phyloP scores from a whole-genome alignment of 1,284 basidiomycete species.

The Neotropicomus parvogracilis region DNA sequence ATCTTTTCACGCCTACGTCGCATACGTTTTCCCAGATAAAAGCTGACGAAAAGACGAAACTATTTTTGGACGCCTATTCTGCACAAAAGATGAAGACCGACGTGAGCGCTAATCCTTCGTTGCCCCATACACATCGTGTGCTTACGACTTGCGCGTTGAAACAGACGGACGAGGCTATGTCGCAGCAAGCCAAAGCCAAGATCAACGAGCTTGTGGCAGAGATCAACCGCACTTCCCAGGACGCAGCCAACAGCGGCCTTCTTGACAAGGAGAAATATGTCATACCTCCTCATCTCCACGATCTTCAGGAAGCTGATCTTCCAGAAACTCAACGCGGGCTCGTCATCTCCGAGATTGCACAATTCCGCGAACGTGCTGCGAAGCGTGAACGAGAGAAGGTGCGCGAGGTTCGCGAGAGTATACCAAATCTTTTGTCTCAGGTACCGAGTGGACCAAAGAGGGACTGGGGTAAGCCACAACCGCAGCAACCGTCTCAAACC shows the following conservation, averaged over 20 bases:
- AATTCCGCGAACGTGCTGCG: constrained; percentile 85
- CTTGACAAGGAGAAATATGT: constrained; percentile 78
- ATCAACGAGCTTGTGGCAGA: constrained; percentile 57
- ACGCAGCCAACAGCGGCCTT: constrained; percentile 60
- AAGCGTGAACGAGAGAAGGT: constrained; percentile 84
- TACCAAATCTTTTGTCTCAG: constrained; percentile 36
- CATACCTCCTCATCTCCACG: constrained; percentile 92
- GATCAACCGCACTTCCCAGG: constrained; percentile 61
- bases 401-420: constrained; percentile 62
- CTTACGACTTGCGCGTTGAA: background rate
- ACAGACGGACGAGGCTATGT: constrained; percentile 58
- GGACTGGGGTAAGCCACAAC: constrained; percentile 69
- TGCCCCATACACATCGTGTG: background rate
- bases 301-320: constrained; percentile 90
- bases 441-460: constrained; percentile 71
- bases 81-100: constrained; percentile 76
- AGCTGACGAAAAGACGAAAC: constrained; percentile 89
- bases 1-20: constrained; percentile 39
- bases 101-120: constrained; percentile 38
- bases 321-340: constrained; percentile 93
- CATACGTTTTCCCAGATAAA: constrained; percentile 58
- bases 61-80: constrained; percentile 81
- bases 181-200: constrained; percentile 50
- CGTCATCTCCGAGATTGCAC: constrained; percentile 92
- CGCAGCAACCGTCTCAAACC: constrained; percentile 39